phyloP scores from a whole-genome alignment of 2,329 filamentous ascomycete species.

The Hortaea sp. region DNA sequence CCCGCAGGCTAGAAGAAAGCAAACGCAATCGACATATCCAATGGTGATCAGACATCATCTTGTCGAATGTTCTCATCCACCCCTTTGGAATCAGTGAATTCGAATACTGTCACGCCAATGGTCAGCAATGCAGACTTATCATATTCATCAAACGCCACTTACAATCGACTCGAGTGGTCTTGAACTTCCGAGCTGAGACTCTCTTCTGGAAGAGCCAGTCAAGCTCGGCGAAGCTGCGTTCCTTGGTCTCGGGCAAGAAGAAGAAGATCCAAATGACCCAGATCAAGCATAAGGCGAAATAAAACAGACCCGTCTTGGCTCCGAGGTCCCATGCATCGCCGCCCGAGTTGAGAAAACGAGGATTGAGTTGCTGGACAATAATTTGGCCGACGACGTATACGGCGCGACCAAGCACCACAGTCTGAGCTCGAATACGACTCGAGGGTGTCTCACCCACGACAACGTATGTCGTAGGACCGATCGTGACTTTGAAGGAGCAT shows the following conservation, averaged over 20 bases:
- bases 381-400: conserved; percentile 13
- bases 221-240: conserved; percentile 44
- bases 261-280: conserved; percentile 34
- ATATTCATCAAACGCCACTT: not conserved
- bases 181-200: conserved; percentile 34
- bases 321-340: conserved; percentile 12
- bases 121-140: too few species aligned
- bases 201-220: conserved; percentile 42
- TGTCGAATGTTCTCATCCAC: too few species aligned
- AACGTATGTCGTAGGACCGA: conserved; percentile 17
- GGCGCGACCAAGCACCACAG: conserved; percentile 18
- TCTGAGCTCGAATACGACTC: conserved; percentile 19
- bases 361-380: conserved; percentile 14
- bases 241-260: conserved; percentile 29
- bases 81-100: too few species aligned
- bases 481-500: conserved; percentile 13
- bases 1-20: too few species aligned
- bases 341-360: conserved; percentile 16
- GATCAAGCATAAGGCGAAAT: conserved; percentile 27
- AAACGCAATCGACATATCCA: too few species aligned
- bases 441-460: conserved; percentile 20
- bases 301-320: conserved; percentile 28
- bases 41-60: too few species aligned
- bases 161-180: conserved; percentile 3
- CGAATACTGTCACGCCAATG: too few species aligned